Conservation (phyloP, 352 stramenopile species). For the Pythium aphanidermatum region DNA sequence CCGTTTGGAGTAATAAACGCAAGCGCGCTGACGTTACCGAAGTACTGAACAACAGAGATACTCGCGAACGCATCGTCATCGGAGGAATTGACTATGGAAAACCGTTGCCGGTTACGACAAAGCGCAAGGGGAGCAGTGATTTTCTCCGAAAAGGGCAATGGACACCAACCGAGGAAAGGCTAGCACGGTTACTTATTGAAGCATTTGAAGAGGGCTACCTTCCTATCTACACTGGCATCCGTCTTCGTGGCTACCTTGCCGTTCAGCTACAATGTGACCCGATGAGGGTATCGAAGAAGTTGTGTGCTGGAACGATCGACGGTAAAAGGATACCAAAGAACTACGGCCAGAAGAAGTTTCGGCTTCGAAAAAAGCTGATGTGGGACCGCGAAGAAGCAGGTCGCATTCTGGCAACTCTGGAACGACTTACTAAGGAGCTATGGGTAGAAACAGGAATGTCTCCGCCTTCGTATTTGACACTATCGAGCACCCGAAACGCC, state of each 20-base stretch:
- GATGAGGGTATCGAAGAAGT: slow-evolving; percentile 80
- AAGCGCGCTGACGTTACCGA: slow-evolving; percentile 18
- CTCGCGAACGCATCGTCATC: not conserved
- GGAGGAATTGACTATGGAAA: slow-evolving; percentile 15
- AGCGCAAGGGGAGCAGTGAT: slow-evolving; percentile 54
- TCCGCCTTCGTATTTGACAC: slow-evolving; percentile 46
- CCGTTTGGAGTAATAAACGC: slow-evolving; percentile 22
- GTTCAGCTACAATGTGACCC: slow-evolving; percentile 75
- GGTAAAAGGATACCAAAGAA: slow-evolving; percentile 69
- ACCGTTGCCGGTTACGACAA: slow-evolving; percentile 10
- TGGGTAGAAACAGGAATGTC: slow-evolving; percentile 50
- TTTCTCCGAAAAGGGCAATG: slow-evolving; percentile 72
- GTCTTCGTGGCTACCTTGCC: slow-evolving; percentile 66
- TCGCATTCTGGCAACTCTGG: slow-evolving; percentile 33
- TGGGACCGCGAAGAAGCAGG: slow-evolving; percentile 47
- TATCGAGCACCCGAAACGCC: slow-evolving; percentile 55
- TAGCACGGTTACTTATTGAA: slow-evolving; percentile 54
- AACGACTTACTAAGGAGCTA: slow-evolving; percentile 43
- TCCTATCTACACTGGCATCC: slow-evolving; percentile 68
- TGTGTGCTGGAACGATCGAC: slow-evolving; percentile 63
- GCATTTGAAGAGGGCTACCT: slow-evolving; percentile 68
- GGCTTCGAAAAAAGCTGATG: slow-evolving; percentile 47
- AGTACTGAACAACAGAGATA: not conserved
- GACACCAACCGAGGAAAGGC: slow-evolving; percentile 57
- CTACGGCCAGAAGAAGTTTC: slow-evolving; percentile 77